Evolutionary conservation across 257 asterid genomes (phyloP).

Genomic region (Nyctanthes arbortristis): DNA sequence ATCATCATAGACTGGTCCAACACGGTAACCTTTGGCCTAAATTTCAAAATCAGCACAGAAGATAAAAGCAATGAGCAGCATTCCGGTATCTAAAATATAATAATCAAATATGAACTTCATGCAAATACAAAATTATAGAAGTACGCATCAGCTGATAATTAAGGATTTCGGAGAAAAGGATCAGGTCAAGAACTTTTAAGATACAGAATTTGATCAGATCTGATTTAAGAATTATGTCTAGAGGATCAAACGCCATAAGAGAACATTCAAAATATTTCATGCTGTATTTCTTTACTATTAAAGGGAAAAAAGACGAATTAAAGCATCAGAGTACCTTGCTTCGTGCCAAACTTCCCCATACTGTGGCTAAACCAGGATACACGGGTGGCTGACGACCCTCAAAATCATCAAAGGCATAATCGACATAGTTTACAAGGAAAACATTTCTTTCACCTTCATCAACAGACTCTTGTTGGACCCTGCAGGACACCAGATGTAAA

Average conservation of each 20-base stretch:
- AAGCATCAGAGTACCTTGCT: conserved; percentile 74
- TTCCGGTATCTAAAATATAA: conserved; percentile 20
- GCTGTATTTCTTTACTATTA: conserved; percentile 18
- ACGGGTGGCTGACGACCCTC: conserved; percentile 99
- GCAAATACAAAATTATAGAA: not conserved
- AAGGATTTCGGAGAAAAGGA: too few species aligned
- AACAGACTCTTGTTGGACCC: conserved; percentile 98
- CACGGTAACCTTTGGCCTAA: conserved; percentile 99
- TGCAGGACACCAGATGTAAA: conserved; percentile 33
- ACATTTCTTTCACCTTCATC: conserved; percentile 97
- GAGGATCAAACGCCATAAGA: not conserved
- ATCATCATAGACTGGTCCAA: conserved; percentile 99
- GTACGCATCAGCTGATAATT: conserved; percentile 11
- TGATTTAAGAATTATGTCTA: not conserved
- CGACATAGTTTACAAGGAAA: conserved; percentile 89
- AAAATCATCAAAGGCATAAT: conserved; percentile 94
- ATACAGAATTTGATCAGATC: not conserved
- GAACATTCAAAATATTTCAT: conserved; percentile 3
- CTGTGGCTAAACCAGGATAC: conserved; percentile 97
- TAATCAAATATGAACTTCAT: conserved; percentile 8
- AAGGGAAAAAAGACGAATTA: conserved; percentile 16
- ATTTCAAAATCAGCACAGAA: conserved; percentile 30
- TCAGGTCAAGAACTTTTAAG: not conserved
- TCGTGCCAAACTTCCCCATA: conserved; percentile 99
- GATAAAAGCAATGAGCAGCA: conserved; percentile 20